Conservation (phyloP, 2,329 filamentous ascomycete species). For the Fusarium falciforme region DNA sequence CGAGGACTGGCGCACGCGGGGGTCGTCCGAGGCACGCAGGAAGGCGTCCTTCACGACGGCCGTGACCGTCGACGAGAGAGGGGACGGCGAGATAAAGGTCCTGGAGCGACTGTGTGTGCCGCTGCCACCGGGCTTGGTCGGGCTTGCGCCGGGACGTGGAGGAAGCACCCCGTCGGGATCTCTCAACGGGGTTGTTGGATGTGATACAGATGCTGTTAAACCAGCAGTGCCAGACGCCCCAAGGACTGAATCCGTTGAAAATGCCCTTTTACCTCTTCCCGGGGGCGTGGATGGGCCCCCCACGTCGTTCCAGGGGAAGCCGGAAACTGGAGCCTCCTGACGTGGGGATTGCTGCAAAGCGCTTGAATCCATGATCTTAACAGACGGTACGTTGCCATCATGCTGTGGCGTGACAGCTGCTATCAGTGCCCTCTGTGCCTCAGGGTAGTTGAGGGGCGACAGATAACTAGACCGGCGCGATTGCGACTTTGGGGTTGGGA, state of each 20-base stretch:
- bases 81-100: slow-evolving; percentile 69
- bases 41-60: slow-evolving; percentile 68
- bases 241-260: slow-evolving; percentile 52
- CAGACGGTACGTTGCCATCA: slow-evolving; percentile 51
- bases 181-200: slow-evolving; percentile 48
- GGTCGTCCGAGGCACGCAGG: slow-evolving; percentile 57
- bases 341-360: slow-evolving; percentile 48
- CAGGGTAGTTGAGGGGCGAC: slow-evolving; percentile 59
- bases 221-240: slow-evolving; percentile 25
- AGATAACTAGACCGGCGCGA: slow-evolving; percentile 63
- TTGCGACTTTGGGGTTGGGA: slow-evolving; percentile 40
- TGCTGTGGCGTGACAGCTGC: slow-evolving; percentile 47
- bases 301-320: slow-evolving; percentile 57
- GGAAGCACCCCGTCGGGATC: slow-evolving; percentile 46
- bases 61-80: slow-evolving; percentile 68
- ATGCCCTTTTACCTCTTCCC: slow-evolving; percentile 51
- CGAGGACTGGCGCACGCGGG: slow-evolving; percentile 56
- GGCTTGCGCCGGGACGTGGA: slow-evolving; percentile 43
- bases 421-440: slow-evolving; percentile 49
- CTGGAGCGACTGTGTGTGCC: slow-evolving; percentile 50
- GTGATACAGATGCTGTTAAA: slow-evolving; percentile 42
- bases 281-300: slow-evolving; percentile 46
- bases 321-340: slow-evolving; percentile 54
- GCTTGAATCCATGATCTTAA: slow-evolving; percentile 47
- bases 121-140: slow-evolving; percentile 43